Evolutionary conservation across 2,329 filamentous ascomycete species (phyloP).

Genomic region (Venturia effusa): DNA sequence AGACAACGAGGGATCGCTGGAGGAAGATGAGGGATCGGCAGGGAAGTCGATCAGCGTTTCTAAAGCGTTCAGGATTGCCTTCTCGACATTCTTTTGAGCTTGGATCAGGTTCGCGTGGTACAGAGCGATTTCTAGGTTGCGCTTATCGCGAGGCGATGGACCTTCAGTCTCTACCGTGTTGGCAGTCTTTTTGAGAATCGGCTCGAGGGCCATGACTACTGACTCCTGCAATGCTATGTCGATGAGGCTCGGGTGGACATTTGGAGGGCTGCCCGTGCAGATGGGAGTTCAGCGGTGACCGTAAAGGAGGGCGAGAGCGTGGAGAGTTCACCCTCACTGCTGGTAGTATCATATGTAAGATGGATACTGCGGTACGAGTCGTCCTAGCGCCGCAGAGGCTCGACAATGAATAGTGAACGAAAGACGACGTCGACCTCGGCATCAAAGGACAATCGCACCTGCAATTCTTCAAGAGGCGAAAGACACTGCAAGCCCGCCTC

Average conservation of each 20-base stretch:
- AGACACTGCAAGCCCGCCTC: not conserved
- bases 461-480: not conserved
- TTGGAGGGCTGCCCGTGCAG: not conserved
- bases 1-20: conserved; percentile 35
- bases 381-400: not conserved
- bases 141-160: conserved; percentile 12
- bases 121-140: conserved; percentile 55
- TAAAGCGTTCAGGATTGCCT: conserved; percentile 60
- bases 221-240: not conserved
- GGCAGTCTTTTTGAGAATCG: conserved; percentile 34
- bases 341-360: too few species aligned
- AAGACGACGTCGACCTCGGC: not conserved
- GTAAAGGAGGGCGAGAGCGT: not conserved
- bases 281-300: too few species aligned
- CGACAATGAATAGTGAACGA: not conserved
- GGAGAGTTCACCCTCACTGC: too few species aligned
- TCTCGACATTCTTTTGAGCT: conserved; percentile 67
- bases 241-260: not conserved
- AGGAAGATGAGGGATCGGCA: conserved; percentile 25
- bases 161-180: conserved; percentile 17
- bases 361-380: too few species aligned
- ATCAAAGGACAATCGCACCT: not conserved
- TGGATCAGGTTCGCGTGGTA: conserved; percentile 77
- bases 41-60: conserved; percentile 60
- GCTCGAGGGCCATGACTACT: conserved; percentile 29